phyloP scores from a whole-genome alignment of 805 yeast genomes.

The Suhomyces tanzawaensis region DNA sequence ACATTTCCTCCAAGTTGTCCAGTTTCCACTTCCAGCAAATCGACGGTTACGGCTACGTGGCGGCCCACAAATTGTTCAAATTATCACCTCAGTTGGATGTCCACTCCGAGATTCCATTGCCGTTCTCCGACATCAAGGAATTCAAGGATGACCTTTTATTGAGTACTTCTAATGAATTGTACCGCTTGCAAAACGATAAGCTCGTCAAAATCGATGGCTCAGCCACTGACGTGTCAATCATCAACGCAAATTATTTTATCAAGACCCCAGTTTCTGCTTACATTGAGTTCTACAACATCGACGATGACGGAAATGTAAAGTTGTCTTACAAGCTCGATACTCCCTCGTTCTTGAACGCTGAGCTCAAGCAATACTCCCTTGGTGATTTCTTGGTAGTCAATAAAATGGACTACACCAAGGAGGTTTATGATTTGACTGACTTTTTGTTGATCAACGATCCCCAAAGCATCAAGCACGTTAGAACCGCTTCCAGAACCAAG shows the following conservation, averaged over 20 bases:
- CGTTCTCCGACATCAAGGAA: constrained; percentile 5
- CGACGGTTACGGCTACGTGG: constrained; percentile 14
- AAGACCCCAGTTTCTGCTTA: not conserved
- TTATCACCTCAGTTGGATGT: constrained; percentile 8
- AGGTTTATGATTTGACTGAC: constrained; percentile 23
- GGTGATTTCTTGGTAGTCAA: constrained; percentile 11
- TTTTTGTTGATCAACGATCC: constrained; percentile 15
- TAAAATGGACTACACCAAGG: not conserved
- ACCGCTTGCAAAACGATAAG: constrained; percentile 2
- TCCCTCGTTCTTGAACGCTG: not conserved
- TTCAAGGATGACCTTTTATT: constrained; percentile 12
- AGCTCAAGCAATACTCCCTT: constrained; percentile 6
- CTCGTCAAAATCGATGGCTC: not conserved
- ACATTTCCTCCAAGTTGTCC: not conserved
- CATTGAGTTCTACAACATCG: constrained; percentile 6
- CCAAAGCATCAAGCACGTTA: constrained; percentile 15
- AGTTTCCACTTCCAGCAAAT: constrained; percentile 6
- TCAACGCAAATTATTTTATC: constrained; percentile 9
- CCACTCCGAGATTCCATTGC: not conserved
- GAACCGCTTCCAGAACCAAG: constrained; percentile 1
- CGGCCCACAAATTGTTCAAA: constrained; percentile 8
- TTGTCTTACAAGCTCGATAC: constrained; percentile 3
- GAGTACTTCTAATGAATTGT: constrained; percentile 7
- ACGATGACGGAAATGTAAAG: not conserved
- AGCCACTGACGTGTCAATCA: constrained; percentile 1